Base-by-base conservation (phyloP, 129 eudicot species). In the Calendula officinalis region DNA sequence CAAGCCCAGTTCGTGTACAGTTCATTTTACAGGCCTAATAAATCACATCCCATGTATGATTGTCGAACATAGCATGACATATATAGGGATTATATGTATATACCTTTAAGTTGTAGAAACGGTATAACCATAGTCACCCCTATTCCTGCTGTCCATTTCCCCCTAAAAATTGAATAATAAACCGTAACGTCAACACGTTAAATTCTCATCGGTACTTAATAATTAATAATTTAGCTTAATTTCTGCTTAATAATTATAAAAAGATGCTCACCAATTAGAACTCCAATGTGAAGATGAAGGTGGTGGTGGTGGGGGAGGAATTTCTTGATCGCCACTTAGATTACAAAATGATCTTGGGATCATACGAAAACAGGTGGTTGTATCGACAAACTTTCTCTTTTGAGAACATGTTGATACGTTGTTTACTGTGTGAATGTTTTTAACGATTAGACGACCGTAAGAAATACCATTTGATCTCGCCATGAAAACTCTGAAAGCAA, bases 51-150 rank as follows among this genome's bases (percentile, higher is more conserved):
- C n/a, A n/a, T n/a, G n/a, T n/a, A n/a, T n/a, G n/a, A n/a, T n/a
- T n/a, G n/a, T n/a, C n/a, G n/a, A n/a, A n/a, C n/a, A n/a, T n/a
- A n/a, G n/a, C n/a, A 10, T 14, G 15, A 30, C 39, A 12, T 43
- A n/a, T 38, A 30, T 37, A 39, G 8, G 33, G 30, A 68, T 15
- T 22, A 43, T 39, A 43, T 3, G 10, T 45, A 17, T 15, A 5
- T 70, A 76, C 81, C 76, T 70, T 76, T 76, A 35, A 76, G 47
- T 41, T 69, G 72, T 70, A 76, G 35, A 15, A 76, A 76, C 14
- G 66, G 17, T 66, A 74, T 48, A 33, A 57, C 16, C 54, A 67
- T 12, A 3, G 78, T 67, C 40, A 41, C 54, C 16, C 9, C 44
- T 4, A 58, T 8, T 57, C 72, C 78, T 0, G 60, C 53, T 8